phyloP scores from a whole-genome alignment of 352 stramenopile genomes.

The Phytopythium aichiense region DNA sequence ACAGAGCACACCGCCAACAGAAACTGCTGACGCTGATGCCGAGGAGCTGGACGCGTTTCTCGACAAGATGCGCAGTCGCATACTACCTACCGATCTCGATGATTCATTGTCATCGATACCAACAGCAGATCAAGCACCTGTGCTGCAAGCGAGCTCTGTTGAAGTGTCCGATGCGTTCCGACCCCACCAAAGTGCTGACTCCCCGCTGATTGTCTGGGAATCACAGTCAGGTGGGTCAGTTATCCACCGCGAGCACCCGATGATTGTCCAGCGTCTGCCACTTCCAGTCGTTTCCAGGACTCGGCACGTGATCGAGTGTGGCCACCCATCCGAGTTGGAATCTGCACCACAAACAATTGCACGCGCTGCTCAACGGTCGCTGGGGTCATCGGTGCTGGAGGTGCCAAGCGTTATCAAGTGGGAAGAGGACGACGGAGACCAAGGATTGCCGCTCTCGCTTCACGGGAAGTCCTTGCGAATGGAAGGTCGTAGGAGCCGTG shows the following conservation, averaged over 20 bases:
- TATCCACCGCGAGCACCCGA: background rate
- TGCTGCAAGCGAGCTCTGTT: too few species aligned
- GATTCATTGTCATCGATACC: too few species aligned
- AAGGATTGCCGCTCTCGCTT: background rate
- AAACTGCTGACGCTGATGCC: background rate
- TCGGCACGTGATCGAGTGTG: background rate
- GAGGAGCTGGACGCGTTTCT: conserved; percentile 5
- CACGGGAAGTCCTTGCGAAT: background rate
- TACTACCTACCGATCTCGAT: background rate
- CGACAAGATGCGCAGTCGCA: background rate
- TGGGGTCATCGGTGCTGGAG: background rate
- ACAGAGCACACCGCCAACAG: background rate
- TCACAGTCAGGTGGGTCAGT: background rate
- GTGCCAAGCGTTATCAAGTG: background rate
- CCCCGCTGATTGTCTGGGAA: conserved; percentile 2
- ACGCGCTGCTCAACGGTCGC: background rate
- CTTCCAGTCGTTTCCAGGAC: background rate
- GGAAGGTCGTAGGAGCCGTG: background rate
- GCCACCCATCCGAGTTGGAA: background rate
- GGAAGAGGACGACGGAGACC: background rate
- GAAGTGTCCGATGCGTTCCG: background rate
- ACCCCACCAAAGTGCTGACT: background rate
- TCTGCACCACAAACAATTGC: background rate
- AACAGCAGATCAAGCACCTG: background rate
- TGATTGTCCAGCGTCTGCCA: background rate